Conservation (phyloP, 2,329 filamentous ascomycete genomes). For the Metarhizium humberi region DNA sequence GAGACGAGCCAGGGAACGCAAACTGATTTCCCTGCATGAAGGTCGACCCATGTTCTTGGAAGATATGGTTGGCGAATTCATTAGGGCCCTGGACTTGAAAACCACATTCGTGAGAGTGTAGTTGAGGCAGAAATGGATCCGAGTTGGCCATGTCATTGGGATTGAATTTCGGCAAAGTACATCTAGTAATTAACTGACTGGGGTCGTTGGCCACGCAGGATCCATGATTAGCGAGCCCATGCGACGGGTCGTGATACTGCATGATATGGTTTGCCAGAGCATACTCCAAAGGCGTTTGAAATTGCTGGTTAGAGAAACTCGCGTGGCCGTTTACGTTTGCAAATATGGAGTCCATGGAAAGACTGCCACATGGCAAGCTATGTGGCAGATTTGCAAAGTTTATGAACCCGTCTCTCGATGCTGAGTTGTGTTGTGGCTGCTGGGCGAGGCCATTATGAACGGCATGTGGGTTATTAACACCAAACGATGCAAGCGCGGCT, state of each 20-base stretch:
- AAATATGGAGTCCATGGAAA: conserved; percentile 12
- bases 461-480: conserved; percentile 11
- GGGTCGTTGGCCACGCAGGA: conserved; percentile 19
- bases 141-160: conserved; percentile 8
- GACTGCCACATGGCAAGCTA: conserved; percentile 12
- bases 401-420: conserved; percentile 4
- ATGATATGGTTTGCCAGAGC: conserved; percentile 20
- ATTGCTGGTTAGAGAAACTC: conserved; percentile 9
- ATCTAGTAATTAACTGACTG: conserved; percentile 14
- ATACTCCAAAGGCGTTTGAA: conserved; percentile 12
- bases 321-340: conserved; percentile 4
- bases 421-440: conserved; percentile 4
- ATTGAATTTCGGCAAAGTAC: conserved; percentile 16
- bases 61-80: conserved; percentile 19
- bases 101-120: conserved; percentile 16
- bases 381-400: conserved; percentile 7
- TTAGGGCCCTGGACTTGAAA: conserved; percentile 17
- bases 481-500: conserved; percentile 21
- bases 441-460: conserved; percentile 7
- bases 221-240: conserved; percentile 12
- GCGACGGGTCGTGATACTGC: conserved; percentile 19
- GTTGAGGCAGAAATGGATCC: conserved; percentile 9
- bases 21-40: conserved; percentile 8
- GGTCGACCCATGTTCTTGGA: conserved; percentile 16
- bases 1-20: conserved; percentile 2